Conservation (phyloP, 208 protist species). For the Trypanosomatidae sp. region DNA sequence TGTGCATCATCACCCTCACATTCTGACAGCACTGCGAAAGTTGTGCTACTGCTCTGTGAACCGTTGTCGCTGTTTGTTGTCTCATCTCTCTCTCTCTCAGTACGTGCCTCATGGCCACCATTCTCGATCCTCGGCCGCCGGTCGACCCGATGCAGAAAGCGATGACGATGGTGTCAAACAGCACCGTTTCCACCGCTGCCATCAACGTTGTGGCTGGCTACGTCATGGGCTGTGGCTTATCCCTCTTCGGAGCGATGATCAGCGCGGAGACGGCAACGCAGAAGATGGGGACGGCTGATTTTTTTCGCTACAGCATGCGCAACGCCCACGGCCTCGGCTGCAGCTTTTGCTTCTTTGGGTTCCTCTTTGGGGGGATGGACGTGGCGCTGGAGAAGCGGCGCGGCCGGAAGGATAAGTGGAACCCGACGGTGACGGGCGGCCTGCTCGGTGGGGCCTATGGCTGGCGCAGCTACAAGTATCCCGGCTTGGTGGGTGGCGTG, state of each 20-base stretch:
- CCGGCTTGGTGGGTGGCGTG: conserved; percentile 65
- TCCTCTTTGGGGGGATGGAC: conserved; percentile 89
- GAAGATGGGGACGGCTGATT: conserved; percentile 87
- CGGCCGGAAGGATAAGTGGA: conserved; percentile 86
- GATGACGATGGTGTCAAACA: conserved; percentile 60
- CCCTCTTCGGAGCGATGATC: conserved; percentile 89
- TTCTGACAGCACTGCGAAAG: too few species aligned
- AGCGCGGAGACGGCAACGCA: conserved; percentile 82
- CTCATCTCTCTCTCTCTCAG: too few species aligned
- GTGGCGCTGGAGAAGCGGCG: conserved; percentile 92
- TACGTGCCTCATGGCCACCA: conserved; percentile 50
- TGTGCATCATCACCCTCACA: too few species aligned
- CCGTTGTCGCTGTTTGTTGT: too few species aligned
- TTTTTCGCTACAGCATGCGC: conserved; percentile 78
- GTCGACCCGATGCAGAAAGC: conserved; percentile 64
- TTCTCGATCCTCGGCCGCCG: conserved; percentile 65
- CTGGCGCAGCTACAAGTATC: conserved; percentile 78
- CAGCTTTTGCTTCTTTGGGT: conserved; percentile 89
- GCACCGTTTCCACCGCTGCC: conserved; percentile 53
- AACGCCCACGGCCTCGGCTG: conserved; percentile 56
- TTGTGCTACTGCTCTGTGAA: too few species aligned
- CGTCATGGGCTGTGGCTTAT: conserved; percentile 87
- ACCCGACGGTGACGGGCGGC: conserved; percentile 73
- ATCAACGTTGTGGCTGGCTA: conserved; percentile 80
- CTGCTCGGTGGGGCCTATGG: conserved; percentile 80